phyloP scores from a whole-genome alignment of 257 asterid genomes.

The Lantana camara region DNA sequence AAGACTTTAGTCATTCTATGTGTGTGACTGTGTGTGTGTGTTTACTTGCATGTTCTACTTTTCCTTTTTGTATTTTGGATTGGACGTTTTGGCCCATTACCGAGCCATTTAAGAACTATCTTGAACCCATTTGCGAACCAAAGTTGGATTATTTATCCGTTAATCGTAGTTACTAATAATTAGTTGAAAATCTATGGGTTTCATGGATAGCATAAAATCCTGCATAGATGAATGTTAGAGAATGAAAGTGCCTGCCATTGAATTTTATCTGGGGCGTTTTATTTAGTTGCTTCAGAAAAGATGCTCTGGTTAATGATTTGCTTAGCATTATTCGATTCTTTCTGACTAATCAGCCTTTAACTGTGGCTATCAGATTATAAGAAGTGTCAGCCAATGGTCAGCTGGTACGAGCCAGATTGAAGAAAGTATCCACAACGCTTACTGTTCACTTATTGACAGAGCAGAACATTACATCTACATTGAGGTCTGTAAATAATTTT shows the following conservation, averaged over 20 bases:
- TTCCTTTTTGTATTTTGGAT: too few species aligned
- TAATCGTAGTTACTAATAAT: background rate
- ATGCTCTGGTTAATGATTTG: constrained; percentile 10
- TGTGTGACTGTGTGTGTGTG: too few species aligned
- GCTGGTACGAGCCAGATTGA: constrained; percentile 97
- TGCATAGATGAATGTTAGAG: too few species aligned
- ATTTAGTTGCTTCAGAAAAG: constrained; percentile 15
- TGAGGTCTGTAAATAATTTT: constrained; percentile 58
- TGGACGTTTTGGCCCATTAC: too few species aligned
- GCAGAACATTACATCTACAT: constrained; percentile 90
- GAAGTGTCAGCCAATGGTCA: constrained; percentile 98
- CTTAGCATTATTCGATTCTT: constrained; percentile 14
- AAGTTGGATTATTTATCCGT: background rate
- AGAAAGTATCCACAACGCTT: constrained; percentile 90
- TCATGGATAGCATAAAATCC: background rate
- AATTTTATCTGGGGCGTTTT: constrained; percentile 14
- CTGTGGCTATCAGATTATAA: constrained; percentile 62
- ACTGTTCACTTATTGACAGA: constrained; percentile 88
- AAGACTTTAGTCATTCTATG: constrained; percentile 18
- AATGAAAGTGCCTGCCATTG: constrained; percentile 10
- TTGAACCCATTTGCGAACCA: background rate
- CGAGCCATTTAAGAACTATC: too few species aligned
- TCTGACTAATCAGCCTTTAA: constrained; percentile 25
- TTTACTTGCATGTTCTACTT: too few species aligned
- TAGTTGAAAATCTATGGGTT: background rate